A percentile compares a stretch with the other conserved stretches of the same genome.
These are phyloP conservation scores for Ustilago curta DNA, from an alignment of 1,284 basidiomycete genomes.

Conservation along the genomic window DNA sequence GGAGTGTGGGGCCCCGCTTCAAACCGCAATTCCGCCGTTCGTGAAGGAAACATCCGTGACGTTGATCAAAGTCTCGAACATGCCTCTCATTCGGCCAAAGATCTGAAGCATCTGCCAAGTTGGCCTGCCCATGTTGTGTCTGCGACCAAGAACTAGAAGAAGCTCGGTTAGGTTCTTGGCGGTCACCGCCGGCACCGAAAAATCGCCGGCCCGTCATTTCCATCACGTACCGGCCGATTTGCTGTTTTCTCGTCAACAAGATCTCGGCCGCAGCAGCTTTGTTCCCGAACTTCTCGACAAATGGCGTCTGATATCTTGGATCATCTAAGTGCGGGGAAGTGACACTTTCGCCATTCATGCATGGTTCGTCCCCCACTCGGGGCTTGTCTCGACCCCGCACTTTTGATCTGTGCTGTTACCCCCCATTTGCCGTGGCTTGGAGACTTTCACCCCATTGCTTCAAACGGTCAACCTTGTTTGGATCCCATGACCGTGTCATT, in stretches of 20 bases:
- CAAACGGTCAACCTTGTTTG: too few relatives aligned
- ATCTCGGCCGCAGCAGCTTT: constrained; percentile 22
- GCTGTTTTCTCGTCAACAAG: neutral
- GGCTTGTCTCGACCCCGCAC: neutral
- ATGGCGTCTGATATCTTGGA: neutral
- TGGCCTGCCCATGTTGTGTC: neutral
- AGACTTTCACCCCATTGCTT: neutral
- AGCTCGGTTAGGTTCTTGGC: constrained; percentile 7
- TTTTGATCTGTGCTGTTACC: neutral
- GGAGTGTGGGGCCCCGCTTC: too few relatives aligned
- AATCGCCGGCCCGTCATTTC: constrained; percentile 37
- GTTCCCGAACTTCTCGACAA: neutral
- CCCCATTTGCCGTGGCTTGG: neutral
- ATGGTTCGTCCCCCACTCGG: too few relatives aligned
- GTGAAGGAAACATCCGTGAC: too few relatives aligned
- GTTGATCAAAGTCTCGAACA: too few relatives aligned
- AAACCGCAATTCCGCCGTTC: too few relatives aligned
- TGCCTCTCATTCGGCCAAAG: too few relatives aligned
- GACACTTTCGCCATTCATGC: neutral
- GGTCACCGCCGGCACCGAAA: constrained; percentile 1
- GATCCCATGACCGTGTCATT: neutral
- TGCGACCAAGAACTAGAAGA: neutral
- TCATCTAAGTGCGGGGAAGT: too few relatives aligned
- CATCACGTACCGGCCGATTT: constrained; percentile 29
- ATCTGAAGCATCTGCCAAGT: too few relatives aligned